Evolutionary conservation across 1,139 yeast genomes (phyloP).

Genomic region (Pichia kudriavzevii): DNA sequence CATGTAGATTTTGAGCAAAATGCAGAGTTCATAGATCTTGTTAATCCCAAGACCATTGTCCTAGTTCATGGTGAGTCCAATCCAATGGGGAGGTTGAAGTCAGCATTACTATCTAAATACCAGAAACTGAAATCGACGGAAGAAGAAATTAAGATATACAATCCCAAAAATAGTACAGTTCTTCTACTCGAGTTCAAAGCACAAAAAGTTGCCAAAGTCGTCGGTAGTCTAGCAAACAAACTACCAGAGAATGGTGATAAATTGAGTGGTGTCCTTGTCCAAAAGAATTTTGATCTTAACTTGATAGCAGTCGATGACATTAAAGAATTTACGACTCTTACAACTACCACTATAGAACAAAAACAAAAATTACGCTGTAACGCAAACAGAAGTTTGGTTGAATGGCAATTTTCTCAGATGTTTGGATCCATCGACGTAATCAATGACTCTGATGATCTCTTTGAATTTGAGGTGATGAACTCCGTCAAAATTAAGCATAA

Average conservation of each 20-base stretch:
- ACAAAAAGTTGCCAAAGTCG: conserved; percentile 75
- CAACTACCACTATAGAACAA: conserved; percentile 80
- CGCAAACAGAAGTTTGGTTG: conserved; percentile 72
- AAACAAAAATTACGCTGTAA: conserved; percentile 70
- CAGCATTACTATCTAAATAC: conserved; percentile 85
- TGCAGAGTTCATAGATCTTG: conserved; percentile 79
- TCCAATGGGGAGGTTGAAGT: conserved; percentile 94
- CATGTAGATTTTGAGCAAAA: conserved; percentile 96
- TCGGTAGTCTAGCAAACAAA: conserved; percentile 64
- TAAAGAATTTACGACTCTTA: conserved; percentile 79
- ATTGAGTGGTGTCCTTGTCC: conserved; percentile 82
- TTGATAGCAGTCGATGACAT: conserved; percentile 78
- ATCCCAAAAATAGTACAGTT: conserved; percentile 87
- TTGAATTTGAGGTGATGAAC: conserved; percentile 30
- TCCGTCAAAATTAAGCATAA: conserved; percentile 41
- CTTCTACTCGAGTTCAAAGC: conserved; percentile 75
- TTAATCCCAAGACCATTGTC: conserved; percentile 75
- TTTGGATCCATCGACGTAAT: conserved; percentile 74
- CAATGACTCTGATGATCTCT: conserved; percentile 50
- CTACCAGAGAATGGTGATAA: conserved; percentile 34
- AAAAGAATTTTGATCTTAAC: conserved; percentile 83
- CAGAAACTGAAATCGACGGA: conserved; percentile 77
- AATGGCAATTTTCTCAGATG: conserved; percentile 93
- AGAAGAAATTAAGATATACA: conserved; percentile 84
- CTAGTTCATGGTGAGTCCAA: conserved; percentile 97